Evolutionary conservation across 805 yeast genomes (phyloP).

Genomic region (Kazachstania psychrophila): DNA sequence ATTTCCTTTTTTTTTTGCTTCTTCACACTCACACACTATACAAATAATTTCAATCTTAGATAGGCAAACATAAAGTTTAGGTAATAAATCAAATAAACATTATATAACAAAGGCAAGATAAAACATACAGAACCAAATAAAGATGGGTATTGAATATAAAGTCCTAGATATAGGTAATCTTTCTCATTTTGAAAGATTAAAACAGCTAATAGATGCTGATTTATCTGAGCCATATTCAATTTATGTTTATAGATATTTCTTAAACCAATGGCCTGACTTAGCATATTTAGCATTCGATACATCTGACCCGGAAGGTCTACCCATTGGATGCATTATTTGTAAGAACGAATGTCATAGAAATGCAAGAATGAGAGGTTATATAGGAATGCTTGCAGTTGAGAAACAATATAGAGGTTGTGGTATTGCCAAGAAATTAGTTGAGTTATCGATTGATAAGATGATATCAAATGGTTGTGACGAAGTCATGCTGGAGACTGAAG

Average conservation of each 20-base stretch:
- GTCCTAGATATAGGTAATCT: constrained; percentile 21
- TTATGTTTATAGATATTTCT: constrained; percentile 83
- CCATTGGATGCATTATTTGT: constrained; percentile 80
- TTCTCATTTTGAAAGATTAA: constrained; percentile 39
- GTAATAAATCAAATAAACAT: too few relatives aligned
- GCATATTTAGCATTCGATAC: constrained; percentile 52
- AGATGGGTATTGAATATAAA: constrained; percentile 15
- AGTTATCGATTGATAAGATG: constrained; percentile 56
- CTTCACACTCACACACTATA: too few relatives aligned
- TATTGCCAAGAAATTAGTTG: constrained; percentile 67
- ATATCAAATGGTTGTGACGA: constrained; percentile 65
- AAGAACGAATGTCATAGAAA: constrained; percentile 70
- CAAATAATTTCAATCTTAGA: not conserved
- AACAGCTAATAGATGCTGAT: constrained; percentile 56
- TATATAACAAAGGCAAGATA: not conserved
- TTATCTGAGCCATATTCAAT: constrained; percentile 90
- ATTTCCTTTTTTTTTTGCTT: too few relatives aligned
- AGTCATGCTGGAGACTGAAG: constrained; percentile 88
- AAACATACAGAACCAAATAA: not conserved
- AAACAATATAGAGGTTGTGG: constrained; percentile 65
- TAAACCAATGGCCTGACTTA: constrained; percentile 84
- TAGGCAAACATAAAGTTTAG: too few relatives aligned
- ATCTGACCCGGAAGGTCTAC: constrained; percentile 21
- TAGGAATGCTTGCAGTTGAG: constrained; percentile 90
- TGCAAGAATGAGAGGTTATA: constrained; percentile 70